Evolutionary conservation across 2,329 filamentous ascomycete species (phyloP).

Genomic region (Monilinia vaccinii-corymbosi): DNA sequence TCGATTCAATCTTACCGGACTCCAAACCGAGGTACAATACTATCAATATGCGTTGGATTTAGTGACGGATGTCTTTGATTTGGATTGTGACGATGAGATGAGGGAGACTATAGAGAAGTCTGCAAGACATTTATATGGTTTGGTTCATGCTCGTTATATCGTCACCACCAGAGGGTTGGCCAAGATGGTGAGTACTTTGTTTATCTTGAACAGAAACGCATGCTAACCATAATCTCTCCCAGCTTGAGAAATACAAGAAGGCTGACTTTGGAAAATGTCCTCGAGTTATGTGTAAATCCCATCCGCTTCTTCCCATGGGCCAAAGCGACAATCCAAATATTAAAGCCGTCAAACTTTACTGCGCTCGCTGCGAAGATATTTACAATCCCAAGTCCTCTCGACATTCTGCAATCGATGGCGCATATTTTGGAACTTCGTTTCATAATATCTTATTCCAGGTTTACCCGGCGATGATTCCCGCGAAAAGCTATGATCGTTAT

Average conservation of each 20-base stretch:
- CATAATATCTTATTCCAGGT: constrained; percentile 99
- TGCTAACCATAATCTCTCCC: constrained; percentile 16
- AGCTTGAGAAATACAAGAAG: constrained; percentile 99
- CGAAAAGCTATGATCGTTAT: constrained; percentile 79
- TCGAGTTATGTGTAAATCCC: constrained; percentile 86
- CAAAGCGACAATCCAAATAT: constrained; percentile 80
- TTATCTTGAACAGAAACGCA: background rate
- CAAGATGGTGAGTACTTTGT: constrained; percentile 69
- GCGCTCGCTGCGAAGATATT: constrained; percentile 91
- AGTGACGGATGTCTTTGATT: constrained; percentile 95
- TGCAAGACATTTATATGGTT: constrained; percentile 85
- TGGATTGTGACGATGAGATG: constrained; percentile 98
- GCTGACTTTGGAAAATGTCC: constrained; percentile 97
- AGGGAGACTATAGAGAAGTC: constrained; percentile 97
- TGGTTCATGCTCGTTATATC: constrained; percentile 94
- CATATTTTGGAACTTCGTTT: constrained; percentile 96
- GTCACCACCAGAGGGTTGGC: constrained; percentile 87
- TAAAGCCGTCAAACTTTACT: constrained; percentile 95
- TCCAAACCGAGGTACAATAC: constrained; percentile 96
- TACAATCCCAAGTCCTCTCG: constrained; percentile 98
- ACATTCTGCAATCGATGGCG: constrained; percentile 90
- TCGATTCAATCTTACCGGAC: constrained; percentile 92
- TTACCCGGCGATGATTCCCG: constrained; percentile 80
- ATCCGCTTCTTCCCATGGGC: constrained; percentile 90
- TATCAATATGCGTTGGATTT: constrained; percentile 98